Evolutionary conservation across 495 filamentous ascomycete species (phyloP), one percentile per base, ranked within the genome.

Genomic region (Tuber magnatum): DNA sequence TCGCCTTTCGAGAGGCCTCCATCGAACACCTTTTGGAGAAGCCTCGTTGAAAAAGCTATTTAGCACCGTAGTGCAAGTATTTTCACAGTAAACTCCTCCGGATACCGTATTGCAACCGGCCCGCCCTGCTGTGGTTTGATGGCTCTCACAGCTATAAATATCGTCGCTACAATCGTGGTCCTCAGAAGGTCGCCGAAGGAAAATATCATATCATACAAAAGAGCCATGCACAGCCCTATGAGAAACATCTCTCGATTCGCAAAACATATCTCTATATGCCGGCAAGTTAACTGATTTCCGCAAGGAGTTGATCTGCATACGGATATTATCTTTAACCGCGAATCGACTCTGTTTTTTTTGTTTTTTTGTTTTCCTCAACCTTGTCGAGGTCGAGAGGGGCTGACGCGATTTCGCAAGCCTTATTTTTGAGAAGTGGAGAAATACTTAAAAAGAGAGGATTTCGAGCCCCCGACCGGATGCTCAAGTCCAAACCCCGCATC

Each of bases 291-390:
- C 56, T 35, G 56, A 35, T 32, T 32, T 18, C 28, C 20, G 35
- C 56, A 35, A 1, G 56, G 56, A 65, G 10, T 35, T 16, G 56
- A 14, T 35, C 32, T 35, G 56, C 56, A 18, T 65, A 18, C 28
- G 56, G 56, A 65, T 65, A 65, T 65, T 65, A 35, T 65, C 28
- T 65, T 65, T 65, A 65, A 65, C 56, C 56, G 56, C 28, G 28
- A 35, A 65, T 65, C 12, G 56, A 6, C 56, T 20, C 16, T 20
- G 35, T 35, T 61, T 28, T 1, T 32, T 32, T 35, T 65, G 2
- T 40, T 40, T 40, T 32, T 32, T 35, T 65, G 2, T 40, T 40
- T 40, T n/a, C 8, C 22, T 5, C 56, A 14, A 12, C 56, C 56
- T 18, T 32, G 39, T 40, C 39, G 39, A 40, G 28, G 28, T 65